Base-by-base conservation (phyloP, 179 eudicot genomes). In the Drosera spatulata region DNA sequence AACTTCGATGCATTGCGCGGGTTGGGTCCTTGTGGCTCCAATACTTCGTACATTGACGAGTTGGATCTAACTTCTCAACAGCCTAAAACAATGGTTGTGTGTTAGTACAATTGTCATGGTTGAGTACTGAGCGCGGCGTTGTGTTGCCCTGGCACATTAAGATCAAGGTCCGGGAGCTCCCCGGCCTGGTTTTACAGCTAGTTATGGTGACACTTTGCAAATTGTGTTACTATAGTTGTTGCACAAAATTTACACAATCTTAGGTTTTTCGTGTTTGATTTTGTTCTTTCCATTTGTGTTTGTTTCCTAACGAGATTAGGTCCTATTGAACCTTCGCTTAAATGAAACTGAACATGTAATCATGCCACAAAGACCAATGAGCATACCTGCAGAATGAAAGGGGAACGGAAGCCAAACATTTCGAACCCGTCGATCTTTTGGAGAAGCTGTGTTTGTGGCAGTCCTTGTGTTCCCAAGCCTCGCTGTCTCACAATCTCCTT, bases 351-450 rank as follows among this genome's bases (percentile, higher is more conserved):
- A 15, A 15, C 6, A 33, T 12, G 41, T 41, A 55, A 37, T 13
- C 44, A 69, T 10, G 46, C 13, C 12, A 53, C 6, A n/a, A 45
- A 53, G 7, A 4, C 40, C 12, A 43, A 38, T 9, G 37, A 41
- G 58, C 48, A 41, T 68, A 82, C 87, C 85, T 77, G 73, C 49
- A 82, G 45, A 9, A 80, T 75, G 53, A 73, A 56, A 11, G 75
- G 85, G 0, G 85, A 69, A 61, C 51, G 63, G 40, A 82, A 80
- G 48, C 87, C 87, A 70, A 82, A 82, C 87, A 82, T 82, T 64
- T 73, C 63, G 12, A 82, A 77, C 41, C 87, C 87, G 14, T 80
- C 69, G 33, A 82, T 65, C 65, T 53, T 66, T 11, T 64, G 60
- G 13, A 62, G 49, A 43, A 66, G 67, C 54, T 56, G 76, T 61